Percentiles rank a stretch among this genome's conserved stretches.
Evolutionary conservation across 2,329 filamentous ascomycete species (phyloP).

Genomic region (Pseudomassariella vexata): DNA sequence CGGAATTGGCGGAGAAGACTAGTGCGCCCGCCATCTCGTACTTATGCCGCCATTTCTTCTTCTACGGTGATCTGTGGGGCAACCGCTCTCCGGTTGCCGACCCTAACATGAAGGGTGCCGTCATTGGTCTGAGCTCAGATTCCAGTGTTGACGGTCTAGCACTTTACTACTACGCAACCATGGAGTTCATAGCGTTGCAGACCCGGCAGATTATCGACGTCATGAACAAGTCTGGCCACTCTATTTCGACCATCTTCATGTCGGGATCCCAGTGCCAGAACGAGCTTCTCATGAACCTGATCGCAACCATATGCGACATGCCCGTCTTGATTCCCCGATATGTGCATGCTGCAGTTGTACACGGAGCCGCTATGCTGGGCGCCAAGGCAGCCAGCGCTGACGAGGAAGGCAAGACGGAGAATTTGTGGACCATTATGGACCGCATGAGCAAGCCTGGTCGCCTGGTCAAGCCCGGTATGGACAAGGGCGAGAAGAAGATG

Average conservation of each 20-base stretch:
- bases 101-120: constrained; percentile 82
- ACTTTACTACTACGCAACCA: constrained; percentile 87
- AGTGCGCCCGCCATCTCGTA: constrained; percentile 75
- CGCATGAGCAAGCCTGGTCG: constrained; percentile 92
- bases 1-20: constrained; percentile 58
- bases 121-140: constrained; percentile 83
- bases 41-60: constrained; percentile 90
- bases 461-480: constrained; percentile 68
- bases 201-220: constrained; percentile 90
- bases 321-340: constrained; percentile 91
- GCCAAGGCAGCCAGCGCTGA: constrained; percentile 91
- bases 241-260: constrained; percentile 95
- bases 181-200: constrained; percentile 98
- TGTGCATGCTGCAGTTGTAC: constrained; percentile 90
- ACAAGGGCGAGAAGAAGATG: constrained; percentile 70
- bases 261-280: constrained; percentile 98
- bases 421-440: constrained; percentile 95
- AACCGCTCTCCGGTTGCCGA: constrained; percentile 94
- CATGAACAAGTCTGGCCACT: constrained; percentile 88
- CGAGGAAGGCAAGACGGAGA: constrained; percentile 71
- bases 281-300: constrained; percentile 80
- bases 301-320: constrained; percentile 86
- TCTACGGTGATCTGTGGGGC: constrained; percentile 96
- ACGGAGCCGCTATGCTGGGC: constrained; percentile 97
- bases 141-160: constrained; percentile 83